Evolutionary conservation across 2,329 filamentous ascomycete species (phyloP), one percentile per base, ranked within the genome.

Genomic region (Fusarium proliferatum): DNA sequence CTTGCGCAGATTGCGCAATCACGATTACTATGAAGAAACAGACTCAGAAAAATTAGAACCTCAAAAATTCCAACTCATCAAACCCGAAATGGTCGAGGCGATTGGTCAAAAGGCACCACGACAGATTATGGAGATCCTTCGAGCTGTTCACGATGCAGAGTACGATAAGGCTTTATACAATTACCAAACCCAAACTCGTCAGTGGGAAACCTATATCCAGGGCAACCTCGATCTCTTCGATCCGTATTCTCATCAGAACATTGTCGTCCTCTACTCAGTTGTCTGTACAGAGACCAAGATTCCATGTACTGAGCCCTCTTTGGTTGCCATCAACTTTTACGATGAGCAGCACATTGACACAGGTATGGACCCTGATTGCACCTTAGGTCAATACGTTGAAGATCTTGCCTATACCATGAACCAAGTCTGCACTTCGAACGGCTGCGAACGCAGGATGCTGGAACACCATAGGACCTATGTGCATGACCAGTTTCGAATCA

Each of bases 401-500:
- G 94, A 97, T 76, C 84, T 98, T 21, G 97, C 94, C 77, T 88
- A 92, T 53, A 89, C 89, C 67, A 93, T 94, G 34, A 90, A 93
- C 71, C 89, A 91, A n/a, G 86, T 92, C 4, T 99, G 96, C 81
- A 91, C 91, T 49, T 91, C 92, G 16, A 95, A 95, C 76, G 93
- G 93, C 12, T 99, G 97, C 80, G 94, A 96, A 74, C 92, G 93
- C 70, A 93, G 91, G 75, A 95, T 98, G 93, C 89, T 91, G 61
- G 94, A 98, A 77, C 96, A 99, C 81, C 95, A 98, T 80, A 91
- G 95, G 63, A 97, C 97, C 46, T 99, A 99, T 79, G 97, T 99
- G 2, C 96, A 99, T 77, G 97, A 96, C 34, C 93, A 97, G 80
- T 96, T 95, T 15, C 94, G 97, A 71, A 91, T 99, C 76, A 97